A percentile compares a stretch with the other conserved stretches of the same genome.
Evolutionary conservation across 352 stramenopile genomes (phyloP).

Genomic region (Phytopythium vexans): DNA sequence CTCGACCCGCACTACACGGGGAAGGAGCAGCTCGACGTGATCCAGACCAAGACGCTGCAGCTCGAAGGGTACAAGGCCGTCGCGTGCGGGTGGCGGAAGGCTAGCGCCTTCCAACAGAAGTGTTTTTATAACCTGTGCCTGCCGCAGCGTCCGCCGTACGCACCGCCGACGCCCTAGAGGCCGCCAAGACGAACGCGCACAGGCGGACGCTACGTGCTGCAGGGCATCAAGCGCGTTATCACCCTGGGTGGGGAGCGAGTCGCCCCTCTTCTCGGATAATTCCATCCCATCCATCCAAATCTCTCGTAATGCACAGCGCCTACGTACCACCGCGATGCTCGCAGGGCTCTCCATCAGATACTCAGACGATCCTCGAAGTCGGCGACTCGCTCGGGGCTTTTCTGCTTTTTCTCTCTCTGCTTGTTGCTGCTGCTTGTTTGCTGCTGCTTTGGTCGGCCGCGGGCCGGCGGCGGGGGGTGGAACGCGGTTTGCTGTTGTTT

Average conservation of each 20-base stretch:
- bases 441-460: not conserved
- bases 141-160: conserved; percentile 43
- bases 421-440: not conserved
- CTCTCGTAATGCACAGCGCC: no score
- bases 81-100: conserved; percentile 63
- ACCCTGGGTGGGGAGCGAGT: no score
- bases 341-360: no score
- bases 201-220: not conserved
- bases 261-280: no score
- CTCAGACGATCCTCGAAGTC: no score
- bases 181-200: not conserved
- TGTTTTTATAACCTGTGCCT: conserved; percentile 81
- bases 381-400: not conserved
- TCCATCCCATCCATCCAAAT: no score
- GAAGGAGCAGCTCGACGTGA: conserved; percentile 54
- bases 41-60: conserved; percentile 54
- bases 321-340: no score
- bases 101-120: conserved; percentile 48
- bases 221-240: no score
- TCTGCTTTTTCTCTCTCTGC: not conserved
- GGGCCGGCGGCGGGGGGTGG: no score
- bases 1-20: conserved; percentile 83
- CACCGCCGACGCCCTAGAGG: no score
- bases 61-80: conserved; percentile 80
- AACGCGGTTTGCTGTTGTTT: no score